Base-by-base conservation (phyloP, 306 rosid genomes). In the Senna siamea region DNA sequence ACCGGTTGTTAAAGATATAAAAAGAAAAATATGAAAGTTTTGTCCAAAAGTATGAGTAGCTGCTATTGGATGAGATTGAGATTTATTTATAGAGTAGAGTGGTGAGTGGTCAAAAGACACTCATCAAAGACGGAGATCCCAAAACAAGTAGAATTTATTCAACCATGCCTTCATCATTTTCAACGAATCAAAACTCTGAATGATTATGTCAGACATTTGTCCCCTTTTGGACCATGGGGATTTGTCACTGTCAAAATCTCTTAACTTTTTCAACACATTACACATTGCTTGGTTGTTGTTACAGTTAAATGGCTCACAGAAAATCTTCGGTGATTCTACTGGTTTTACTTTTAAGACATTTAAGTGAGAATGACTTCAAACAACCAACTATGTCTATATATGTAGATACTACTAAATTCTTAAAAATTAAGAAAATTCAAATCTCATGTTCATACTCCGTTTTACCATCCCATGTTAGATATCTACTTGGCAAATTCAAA, bases 251-350 rank as follows among this genome's bases (percentile, higher is more conserved):
- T 73, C 60, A 46, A 47, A 59, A 46, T 43, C 0, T 59, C 4
- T 57, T 6, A 65, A n/a, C 5, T 47, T 4, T 46, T 61, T 19
- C 69, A 46, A 37, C 2, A 7, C 4, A 46, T 4, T 5, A 46
- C 51, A 46, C 18, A 46, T 46, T 46, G 18, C 51, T 12, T 12
- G 4, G 4, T 0, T 26, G n/a, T 1, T 41, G 13, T 10, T 1
- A 1, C 11, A 63, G n/a, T 63, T 51, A 63, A 63, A 73, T 69
- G 17, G 51, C 77, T 32, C 50, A 48, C 18, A 48, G 40, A 73
- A 73, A 61, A 34, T 34, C 37, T 26, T 4, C 6, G 12, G 15
- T 1, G 55, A 22, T 46, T 14, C 58, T 19, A 19, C 37, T 46
- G 69, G 69, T 73, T 73, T 72, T 47, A n/a, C n/a, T n/a, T n/a